Evolutionary conservation across 2,329 filamentous ascomycete genomes (phyloP), one percentile per base, ranked within the genome.

Genomic region (Neonectria coccinea): DNA sequence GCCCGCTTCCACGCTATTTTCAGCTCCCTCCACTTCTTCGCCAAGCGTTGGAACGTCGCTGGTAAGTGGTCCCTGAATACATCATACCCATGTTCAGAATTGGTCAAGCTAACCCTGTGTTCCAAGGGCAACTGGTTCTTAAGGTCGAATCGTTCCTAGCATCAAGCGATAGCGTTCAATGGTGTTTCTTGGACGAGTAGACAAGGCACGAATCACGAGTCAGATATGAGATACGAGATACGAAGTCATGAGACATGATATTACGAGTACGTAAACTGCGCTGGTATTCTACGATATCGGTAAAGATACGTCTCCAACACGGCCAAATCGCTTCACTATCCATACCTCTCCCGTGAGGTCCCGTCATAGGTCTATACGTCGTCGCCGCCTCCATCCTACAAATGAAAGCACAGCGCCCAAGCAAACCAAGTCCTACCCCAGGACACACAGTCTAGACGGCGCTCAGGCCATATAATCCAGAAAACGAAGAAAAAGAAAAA

Each of bases 11-110:
- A 77, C 45, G 76, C 78, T 33, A 73, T 77, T 20, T 78, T 76
- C 64, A 74, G 75, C 31, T 74, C 74, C 9, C 68, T 78, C 27
- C 75, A 78, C 55, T 78, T 75, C 63, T 77, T 77, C 41, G 75
- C 75, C 8, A 78, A 78, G 65, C 65, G 77, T 54, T 78, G 77
- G 77, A 75, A 70, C 39, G 73, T 77, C 65, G 77, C 75, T 29
- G 76, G 76, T 77, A 58, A 61, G 75, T 70, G 39, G 16, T 27
- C 47, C 4, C 33, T 10, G 27, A 29, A 10, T 10, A n/a, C 9
- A 22, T 29, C 3, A 18, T 20, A 6, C 8, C n/a, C 3, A 8
- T 39, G 16, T 20, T 31, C 27, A 18, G 29, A 2, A 50, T 10
- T 18, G 27, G n/a, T 10, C 4, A 39, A 56, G 62, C 67, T 70